Evolutionary conservation across 495 filamentous ascomycete species (phyloP).

Genomic region (Diplogelasinospora grovesii): DNA sequence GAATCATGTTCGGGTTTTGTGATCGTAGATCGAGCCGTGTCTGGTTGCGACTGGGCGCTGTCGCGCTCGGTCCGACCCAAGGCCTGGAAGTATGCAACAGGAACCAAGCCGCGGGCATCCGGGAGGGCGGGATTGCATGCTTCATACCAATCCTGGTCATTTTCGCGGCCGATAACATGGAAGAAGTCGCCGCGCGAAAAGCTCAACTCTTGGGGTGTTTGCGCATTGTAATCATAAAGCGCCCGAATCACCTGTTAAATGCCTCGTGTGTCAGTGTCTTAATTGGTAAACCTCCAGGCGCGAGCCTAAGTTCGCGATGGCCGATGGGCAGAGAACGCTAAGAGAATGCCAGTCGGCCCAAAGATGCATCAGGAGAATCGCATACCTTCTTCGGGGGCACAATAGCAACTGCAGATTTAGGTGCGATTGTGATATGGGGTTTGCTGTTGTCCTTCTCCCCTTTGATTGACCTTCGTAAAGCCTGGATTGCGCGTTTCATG

Average conservation of each 20-base stretch:
- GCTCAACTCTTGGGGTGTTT: constrained; percentile 70
- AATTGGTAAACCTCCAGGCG: too few species aligned
- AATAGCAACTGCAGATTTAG: constrained; percentile 92
- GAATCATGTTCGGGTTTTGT: constrained; percentile 60
- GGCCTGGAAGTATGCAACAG: constrained; percentile 85
- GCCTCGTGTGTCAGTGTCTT: constrained; percentile 24
- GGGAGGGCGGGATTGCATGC: constrained; percentile 93
- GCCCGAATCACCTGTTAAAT: constrained; percentile 81
- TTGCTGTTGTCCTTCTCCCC: constrained; percentile 73
- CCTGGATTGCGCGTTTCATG: constrained; percentile 48
- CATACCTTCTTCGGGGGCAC: constrained; percentile 92
- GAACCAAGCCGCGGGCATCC: constrained; percentile 82
- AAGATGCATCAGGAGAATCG: too few species aligned
- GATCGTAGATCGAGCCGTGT: constrained; percentile 40
- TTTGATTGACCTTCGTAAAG: constrained; percentile 79
- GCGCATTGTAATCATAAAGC: constrained; percentile 83
- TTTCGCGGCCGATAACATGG: constrained; percentile 93
- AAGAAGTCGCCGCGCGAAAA: constrained; percentile 97
- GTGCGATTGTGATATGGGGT: constrained; percentile 79
- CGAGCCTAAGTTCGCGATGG: too few species aligned
- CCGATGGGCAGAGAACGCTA: constrained; percentile 1
- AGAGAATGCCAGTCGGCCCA: too few species aligned
- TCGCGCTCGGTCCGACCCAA: constrained; percentile 87
- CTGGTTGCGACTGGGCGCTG: constrained; percentile 68
- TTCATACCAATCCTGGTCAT: constrained; percentile 96